Base-by-base conservation (phyloP, 768 basidiomycete species). In the Macrolepiota dolichaula region DNA sequence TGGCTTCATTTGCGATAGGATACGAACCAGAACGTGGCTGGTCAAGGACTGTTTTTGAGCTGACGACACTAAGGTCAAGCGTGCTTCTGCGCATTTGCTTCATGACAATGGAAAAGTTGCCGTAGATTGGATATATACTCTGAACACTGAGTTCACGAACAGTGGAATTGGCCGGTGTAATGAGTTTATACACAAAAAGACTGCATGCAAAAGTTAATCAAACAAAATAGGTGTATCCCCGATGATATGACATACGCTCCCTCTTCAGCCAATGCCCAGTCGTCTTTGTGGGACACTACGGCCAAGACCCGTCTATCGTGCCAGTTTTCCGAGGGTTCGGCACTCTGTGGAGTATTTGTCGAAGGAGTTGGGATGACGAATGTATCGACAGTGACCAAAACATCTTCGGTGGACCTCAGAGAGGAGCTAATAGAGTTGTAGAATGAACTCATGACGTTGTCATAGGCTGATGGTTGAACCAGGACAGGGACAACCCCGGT, bases 121-220 rank as follows among this genome's bases (percentile, higher is more conserved):
- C 79, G 55, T 81, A 78, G 35, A 91, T 81, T 2, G 87, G 86
- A n/a, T 83, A 79, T 2, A 81, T 75, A 53, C 77, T 78, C 60
- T 84, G 75, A 9, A 85, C 72, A 19, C 79, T 72, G 38, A 82
- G 73, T 25, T 74, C 75, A 19, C 74, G 72, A 29, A 67, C 54
- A 13, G 60, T 56, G 19, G 65, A 73, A 62, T 67, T 62, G 9
- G 55, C 57, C 35, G 66, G n/a, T 52, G 69, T 42, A 54, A 72
- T 78, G 52, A 69, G 71, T 62, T 76, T 80, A 69, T 81, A 77
- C 17, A 86, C 69, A 64, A 84, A 84, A 32, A 85, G 67, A 63
- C 84, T 85, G 62, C 47, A 58, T 44, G 57, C 38, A 66, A 46
- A 46, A 62, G 57, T 29, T 51, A 47, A 40, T 54, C 59, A 36